phyloP scores from a whole-genome alignment of 805 yeast species.

The Suhomyces kilbournensis region DNA sequence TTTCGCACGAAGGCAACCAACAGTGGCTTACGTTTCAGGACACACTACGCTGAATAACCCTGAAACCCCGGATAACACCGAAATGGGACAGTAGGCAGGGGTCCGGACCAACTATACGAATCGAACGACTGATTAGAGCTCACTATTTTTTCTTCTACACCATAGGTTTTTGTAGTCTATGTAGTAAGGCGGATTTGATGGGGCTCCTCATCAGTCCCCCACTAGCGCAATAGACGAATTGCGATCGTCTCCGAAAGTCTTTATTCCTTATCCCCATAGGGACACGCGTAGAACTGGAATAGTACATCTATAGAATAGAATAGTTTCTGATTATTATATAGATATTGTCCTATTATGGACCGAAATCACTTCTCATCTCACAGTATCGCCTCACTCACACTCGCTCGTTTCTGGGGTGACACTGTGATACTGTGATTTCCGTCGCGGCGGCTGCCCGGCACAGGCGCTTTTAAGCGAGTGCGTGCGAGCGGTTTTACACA shows the following conservation, averaged over 20 bases:
- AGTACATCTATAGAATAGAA: too few species aligned
- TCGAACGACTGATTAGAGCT: too few species aligned
- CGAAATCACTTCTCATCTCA: not conserved
- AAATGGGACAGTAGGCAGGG: too few species aligned
- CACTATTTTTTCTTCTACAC: too few species aligned
- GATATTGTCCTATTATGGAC: not conserved
- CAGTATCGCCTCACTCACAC: not conserved
- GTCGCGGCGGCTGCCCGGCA: not conserved
- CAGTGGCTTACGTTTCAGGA: not conserved
- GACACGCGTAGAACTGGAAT: not conserved
- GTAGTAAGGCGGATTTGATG: too few species aligned
- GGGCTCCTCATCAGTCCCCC: too few species aligned
- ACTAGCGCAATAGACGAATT: not conserved
- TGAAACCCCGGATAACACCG: too few species aligned
- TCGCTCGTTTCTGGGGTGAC: not conserved
- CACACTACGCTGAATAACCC: too few species aligned
- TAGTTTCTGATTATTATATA: too few species aligned
- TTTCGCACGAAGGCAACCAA: not conserved
- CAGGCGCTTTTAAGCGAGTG: not conserved
- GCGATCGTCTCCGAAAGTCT: not conserved
- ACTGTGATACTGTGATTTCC: not conserved
- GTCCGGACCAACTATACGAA: too few species aligned
- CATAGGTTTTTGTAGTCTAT: too few species aligned
- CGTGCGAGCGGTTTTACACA: too few species aligned
- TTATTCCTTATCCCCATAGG: not conserved